phyloP scores from a whole-genome alignment of 805 yeast genomes.

The Metschnikowia gruessii region DNA sequence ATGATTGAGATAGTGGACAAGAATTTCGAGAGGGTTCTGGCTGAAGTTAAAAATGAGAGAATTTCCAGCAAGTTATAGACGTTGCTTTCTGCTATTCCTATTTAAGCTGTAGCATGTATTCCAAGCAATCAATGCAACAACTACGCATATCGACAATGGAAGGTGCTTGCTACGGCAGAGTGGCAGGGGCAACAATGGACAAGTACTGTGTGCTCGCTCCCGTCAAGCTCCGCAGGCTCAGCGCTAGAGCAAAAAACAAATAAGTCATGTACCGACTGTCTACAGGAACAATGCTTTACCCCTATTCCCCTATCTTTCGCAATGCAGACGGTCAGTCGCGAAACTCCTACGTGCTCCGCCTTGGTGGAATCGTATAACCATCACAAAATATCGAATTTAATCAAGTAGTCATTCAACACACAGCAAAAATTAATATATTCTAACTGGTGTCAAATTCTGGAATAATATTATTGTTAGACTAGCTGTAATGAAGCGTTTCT shows the following conservation, averaged over 20 bases:
- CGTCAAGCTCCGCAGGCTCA: too few species aligned
- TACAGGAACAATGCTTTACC: not conserved
- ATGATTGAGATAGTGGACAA: slow-evolving; percentile 37
- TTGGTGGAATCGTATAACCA: not conserved
- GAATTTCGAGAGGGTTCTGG: slow-evolving; percentile 20
- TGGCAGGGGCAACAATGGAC: too few species aligned
- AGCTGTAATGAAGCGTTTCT: too few species aligned
- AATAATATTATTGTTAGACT: too few species aligned
- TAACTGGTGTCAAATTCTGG: too few species aligned
- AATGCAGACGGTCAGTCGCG: slow-evolving; percentile 1
- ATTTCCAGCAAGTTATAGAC: not conserved
- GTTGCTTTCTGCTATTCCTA: not conserved
- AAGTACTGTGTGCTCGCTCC: too few species aligned
- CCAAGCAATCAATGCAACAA: not conserved
- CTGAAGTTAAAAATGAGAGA: not conserved
- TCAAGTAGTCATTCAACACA: too few species aligned
- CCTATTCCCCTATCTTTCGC: not conserved
- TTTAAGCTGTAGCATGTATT: not conserved
- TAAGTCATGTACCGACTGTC: too few species aligned
- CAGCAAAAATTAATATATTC: too few species aligned
- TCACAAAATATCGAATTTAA: too few species aligned
- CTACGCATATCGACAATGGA: not conserved
- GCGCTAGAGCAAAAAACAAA: too few species aligned
- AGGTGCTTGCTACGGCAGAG: too few species aligned
- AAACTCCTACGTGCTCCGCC: not conserved